A percentile compares a stretch with the other conserved stretches of the same genome.
Evolutionary conservation across 2,329 filamentous ascomycete genomes (phyloP).

Genomic region (Cladosporium sp.): DNA sequence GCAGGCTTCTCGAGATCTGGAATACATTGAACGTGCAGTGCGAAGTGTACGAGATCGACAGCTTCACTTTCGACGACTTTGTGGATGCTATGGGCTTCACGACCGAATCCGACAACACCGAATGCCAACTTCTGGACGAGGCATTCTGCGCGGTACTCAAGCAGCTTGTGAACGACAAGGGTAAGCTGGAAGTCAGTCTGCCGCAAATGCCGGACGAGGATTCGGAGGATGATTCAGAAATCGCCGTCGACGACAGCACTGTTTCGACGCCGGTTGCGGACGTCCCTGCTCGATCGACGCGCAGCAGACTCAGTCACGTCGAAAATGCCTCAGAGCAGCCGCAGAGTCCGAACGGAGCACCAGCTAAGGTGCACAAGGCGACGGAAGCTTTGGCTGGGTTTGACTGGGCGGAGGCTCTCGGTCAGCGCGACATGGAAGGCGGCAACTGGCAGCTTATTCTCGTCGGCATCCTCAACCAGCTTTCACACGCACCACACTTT

Average conservation of each 20-base stretch:
- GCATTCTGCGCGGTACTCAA: constrained; percentile 89
- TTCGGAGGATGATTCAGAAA: constrained; percentile 64
- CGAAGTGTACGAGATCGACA: constrained; percentile 87
- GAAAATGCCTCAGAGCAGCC: constrained; percentile 54
- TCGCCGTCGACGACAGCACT: constrained; percentile 55
- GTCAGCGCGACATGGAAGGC: constrained; percentile 75
- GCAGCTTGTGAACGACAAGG: constrained; percentile 71
- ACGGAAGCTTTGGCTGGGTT: constrained; percentile 68
- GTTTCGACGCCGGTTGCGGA: constrained; percentile 58
- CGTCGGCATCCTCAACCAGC: constrained; percentile 75
- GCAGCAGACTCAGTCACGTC: constrained; percentile 66
- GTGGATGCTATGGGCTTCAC: constrained; percentile 77
- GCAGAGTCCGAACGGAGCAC: constrained; percentile 27
- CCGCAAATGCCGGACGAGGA: constrained; percentile 70
- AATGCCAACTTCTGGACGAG: constrained; percentile 82
- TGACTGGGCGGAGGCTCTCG: constrained; percentile 79
- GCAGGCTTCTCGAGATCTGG: constrained; percentile 82
- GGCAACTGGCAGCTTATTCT: constrained; percentile 91
- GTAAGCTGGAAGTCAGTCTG: constrained; percentile 70
- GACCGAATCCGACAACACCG: constrained; percentile 54
- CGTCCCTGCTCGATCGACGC: constrained; percentile 70
- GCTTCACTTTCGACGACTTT: constrained; percentile 96
- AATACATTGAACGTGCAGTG: constrained; percentile 98
- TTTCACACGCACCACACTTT: constrained; percentile 68
- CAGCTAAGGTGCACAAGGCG: constrained; percentile 53